Base-by-base conservation (phyloP, 176 grass and related monocot genomes). In the Cenchrus americanus region DNA sequence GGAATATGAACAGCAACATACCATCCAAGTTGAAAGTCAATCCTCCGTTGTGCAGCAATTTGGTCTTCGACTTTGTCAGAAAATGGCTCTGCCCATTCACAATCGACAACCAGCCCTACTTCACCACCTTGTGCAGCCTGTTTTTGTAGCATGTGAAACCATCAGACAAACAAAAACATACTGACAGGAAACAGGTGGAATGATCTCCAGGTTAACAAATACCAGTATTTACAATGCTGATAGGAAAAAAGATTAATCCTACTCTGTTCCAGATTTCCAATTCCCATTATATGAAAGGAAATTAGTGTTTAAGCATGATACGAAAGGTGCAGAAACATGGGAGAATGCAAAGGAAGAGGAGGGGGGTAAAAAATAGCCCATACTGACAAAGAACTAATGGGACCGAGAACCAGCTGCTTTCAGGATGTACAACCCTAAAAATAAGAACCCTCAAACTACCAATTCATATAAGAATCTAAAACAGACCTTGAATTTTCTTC, bases 1-100 rank as follows among this genome's bases (percentile, higher is more conserved):
- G 8, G 46, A 57, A 80, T 15, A 70, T 30, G 34, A 62, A 41
- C 7, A 81, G 32, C 22, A 51, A 62, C 80, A 48, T 92, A 99
- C 96, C 96, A 99, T 89, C 96, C 96, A 81, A 99, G 81, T 63
- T 99, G 96, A 92, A 99, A 99, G 48, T 95, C 91, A 66, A 99
- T 47, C 83, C 96, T 82, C 69, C 91, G 91, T 49, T 88, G 78
- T 62, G 96, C 48, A 81, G 96, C 96, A 74, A 80, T 80, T 73
- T 89, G 84, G 88, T 99, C 93, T 87, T 99, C 89, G 6, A 54
- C 59, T 66, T 90, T 94, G 26, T 92, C 91, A 24, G 96, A 99
- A 84, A 88, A 92, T 67, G 96, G 74, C 49, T 96, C 96, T 52
- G 96, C 96, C 96, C 93, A 99, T 89, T 99, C 96, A 90, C 96